Evolutionary conservation across 768 basidiomycete species (phyloP), one percentile per base, ranked within the genome.

Genomic region (Mycena venus): DNA sequence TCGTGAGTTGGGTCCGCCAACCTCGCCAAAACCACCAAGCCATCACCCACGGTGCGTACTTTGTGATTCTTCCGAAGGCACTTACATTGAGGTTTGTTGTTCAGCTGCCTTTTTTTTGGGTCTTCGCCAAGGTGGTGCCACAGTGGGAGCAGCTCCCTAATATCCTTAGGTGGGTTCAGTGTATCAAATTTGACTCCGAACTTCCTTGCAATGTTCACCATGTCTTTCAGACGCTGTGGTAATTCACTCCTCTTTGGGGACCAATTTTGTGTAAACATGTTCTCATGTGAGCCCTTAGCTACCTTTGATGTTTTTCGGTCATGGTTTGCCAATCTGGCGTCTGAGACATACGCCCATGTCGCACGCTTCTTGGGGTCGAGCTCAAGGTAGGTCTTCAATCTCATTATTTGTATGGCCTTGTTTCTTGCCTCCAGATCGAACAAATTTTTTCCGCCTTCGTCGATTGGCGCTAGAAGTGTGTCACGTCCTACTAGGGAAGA

Each of bases 181-280:
- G 78, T 73, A 25, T 81, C 77, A 4, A 79, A 64, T 0, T 55
- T 21, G 0, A 81, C 19, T 0, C 74, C 64, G 21, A 78, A 75
- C 59, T 82, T 80, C 42, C 66, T 70, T 6, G 79, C 83, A 14
- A 64, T 55, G 34, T 68, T 73, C 0, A 82, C 7, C 62, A 83
- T 74, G 2, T 68, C 70, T 62, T 73, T 73, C 0, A 82, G 40
- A n/a, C 59, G 34, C 31, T 31, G 44, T 8, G 78, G 75, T 3
- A 77, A 38, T 17, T 53, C 69, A 2, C 25, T 34, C 8, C 4
- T 0, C 27, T 58, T 61, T 36, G 72, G 44, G 27, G 72, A 70
- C 81, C 82, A 84, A 9, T 61, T 69, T 68, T 85, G 84, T 2
- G 81, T 73, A 72, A 82, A 81, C 2, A 74, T 72, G 40, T 83